Percentiles rank a stretch among this genome's conserved stretches.
Evolutionary conservation across 139 green algal species (phyloP).

Genomic region (Chlorella sp.): DNA sequence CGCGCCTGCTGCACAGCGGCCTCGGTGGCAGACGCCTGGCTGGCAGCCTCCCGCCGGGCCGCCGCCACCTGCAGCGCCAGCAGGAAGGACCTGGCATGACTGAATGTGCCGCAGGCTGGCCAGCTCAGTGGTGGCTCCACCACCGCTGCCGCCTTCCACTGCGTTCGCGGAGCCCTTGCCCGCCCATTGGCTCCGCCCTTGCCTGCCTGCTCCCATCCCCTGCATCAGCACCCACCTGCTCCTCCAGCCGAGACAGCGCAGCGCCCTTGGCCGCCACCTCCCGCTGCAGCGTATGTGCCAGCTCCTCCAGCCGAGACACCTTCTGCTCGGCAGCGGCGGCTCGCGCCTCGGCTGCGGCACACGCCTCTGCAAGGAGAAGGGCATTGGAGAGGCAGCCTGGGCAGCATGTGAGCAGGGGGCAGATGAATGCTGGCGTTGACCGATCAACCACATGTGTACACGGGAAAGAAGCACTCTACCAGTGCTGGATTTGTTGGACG

Average conservation of each 20-base stretch:
- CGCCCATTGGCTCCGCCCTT: neutral
- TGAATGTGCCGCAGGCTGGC: neutral
- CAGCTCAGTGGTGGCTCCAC: neutral
- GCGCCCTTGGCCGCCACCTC: slow-evolving; percentile 16
- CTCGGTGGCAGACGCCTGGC: neutral
- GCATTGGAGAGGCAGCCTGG: neutral
- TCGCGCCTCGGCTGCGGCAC: neutral
- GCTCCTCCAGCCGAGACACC: slow-evolving; percentile 12
- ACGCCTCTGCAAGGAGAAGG: neutral
- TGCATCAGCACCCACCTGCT: neutral
- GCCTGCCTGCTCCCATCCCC: neutral
- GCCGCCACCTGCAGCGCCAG: slow-evolving; percentile 10
- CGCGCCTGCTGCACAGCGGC: neutral
- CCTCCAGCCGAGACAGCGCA: slow-evolving; percentile 26
- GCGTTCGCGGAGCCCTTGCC: neutral
- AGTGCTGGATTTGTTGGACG: too few species aligned
- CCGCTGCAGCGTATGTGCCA: slow-evolving; percentile 33
- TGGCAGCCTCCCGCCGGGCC: slow-evolving; percentile 3
- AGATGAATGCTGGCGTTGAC: too few species aligned
- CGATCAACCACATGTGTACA: too few species aligned
- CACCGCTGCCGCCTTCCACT: neutral
- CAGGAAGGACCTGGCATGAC: neutral
- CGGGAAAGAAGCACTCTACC: too few species aligned
- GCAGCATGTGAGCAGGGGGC: neutral
- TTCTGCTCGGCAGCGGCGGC: neutral